These are phyloP conservation scores for Diutina neorugosa DNA, from an alignment of 1,139 yeast genomes.

Conservation along the genomic window DNA sequence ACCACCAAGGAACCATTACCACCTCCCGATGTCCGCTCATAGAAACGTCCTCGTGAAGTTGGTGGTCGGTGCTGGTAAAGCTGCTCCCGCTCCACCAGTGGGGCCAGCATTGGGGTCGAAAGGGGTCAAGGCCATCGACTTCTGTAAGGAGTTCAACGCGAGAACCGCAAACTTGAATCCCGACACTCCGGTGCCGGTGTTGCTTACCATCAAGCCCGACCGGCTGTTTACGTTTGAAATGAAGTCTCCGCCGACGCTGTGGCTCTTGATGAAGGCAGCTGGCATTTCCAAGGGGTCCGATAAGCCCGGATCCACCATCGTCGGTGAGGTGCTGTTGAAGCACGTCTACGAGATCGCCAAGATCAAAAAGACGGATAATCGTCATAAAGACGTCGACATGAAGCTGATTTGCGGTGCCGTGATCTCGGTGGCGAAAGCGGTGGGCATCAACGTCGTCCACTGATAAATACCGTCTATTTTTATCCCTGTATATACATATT, in stretches of 20 bases:
- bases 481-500: too few species aligned
- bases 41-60: conserved; percentile 61
- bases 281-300: conserved; percentile 74
- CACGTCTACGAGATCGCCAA: conserved; percentile 93
- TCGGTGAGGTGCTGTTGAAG: conserved; percentile 71
- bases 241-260: conserved; percentile 89
- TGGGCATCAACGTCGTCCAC: conserved; percentile 76
- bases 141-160: conserved; percentile 96
- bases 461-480: conserved; percentile 13
- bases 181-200: conserved; percentile 83
- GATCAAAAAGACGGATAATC: conserved; percentile 77
- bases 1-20: neutral
- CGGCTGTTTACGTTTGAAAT: conserved; percentile 76
- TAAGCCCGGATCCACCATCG: conserved; percentile 30
- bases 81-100: conserved; percentile 98
- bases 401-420: conserved; percentile 74
- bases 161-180: conserved; percentile 80
- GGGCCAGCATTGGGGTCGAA: conserved; percentile 98
- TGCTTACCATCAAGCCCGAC: conserved; percentile 83
- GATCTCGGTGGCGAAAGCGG: conserved; percentile 74
- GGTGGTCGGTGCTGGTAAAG: conserved; percentile 97
- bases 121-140: conserved; percentile 97
- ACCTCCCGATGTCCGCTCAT: conserved; percentile 8
- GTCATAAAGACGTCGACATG: conserved; percentile 60
- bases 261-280: conserved; percentile 75